Evolutionary conservation across 2,329 filamentous ascomycete genomes (phyloP).

Genomic region (Arthrobotrys sphaeroides): DNA sequence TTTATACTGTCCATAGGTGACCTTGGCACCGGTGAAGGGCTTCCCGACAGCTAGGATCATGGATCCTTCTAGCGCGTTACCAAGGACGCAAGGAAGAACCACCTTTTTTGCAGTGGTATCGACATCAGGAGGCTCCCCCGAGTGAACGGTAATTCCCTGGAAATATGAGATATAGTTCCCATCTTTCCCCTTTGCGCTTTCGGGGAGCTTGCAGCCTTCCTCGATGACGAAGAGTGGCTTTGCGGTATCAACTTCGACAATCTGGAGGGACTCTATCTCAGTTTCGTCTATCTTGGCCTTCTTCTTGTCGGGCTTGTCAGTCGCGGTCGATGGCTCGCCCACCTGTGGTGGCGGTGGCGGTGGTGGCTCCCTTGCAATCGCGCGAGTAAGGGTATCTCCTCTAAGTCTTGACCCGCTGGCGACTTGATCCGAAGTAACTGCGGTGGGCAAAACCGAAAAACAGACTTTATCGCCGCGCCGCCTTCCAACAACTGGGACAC

Average conservation of each 20-base stretch:
- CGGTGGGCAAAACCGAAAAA: constrained; percentile 57
- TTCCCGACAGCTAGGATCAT: constrained; percentile 55
- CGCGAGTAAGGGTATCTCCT: constrained; percentile 46
- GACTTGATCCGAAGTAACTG: constrained; percentile 55
- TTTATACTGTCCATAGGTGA: constrained; percentile 54
- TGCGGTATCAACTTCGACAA: constrained; percentile 39
- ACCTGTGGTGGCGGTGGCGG: constrained; percentile 31
- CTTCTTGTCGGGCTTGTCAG: constrained; percentile 48
- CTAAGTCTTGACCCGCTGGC: constrained; percentile 42
- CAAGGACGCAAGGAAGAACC: constrained; percentile 57
- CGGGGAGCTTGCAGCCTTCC: constrained; percentile 47
- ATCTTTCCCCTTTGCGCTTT: constrained; percentile 26
- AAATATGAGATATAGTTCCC: constrained; percentile 50
- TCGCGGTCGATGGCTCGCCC: constrained; percentile 24
- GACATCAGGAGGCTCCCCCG: constrained; percentile 36
- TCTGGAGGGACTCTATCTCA: background rate
- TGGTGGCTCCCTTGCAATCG: constrained; percentile 43
- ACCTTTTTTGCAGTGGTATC: constrained; percentile 52
- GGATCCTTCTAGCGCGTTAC: constrained; percentile 56
- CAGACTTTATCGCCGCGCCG: constrained; percentile 55
- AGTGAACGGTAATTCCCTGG: constrained; percentile 51
- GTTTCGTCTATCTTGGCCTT: background rate
- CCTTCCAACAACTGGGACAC: constrained; percentile 57
- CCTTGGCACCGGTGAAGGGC: constrained; percentile 50
- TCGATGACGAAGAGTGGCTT: constrained; percentile 49